Evolutionary conservation across 192 early-diverging fungal species (phyloP), one percentile per base, ranked within the genome.

Genomic region (Entophlyctis luteolus): DNA sequence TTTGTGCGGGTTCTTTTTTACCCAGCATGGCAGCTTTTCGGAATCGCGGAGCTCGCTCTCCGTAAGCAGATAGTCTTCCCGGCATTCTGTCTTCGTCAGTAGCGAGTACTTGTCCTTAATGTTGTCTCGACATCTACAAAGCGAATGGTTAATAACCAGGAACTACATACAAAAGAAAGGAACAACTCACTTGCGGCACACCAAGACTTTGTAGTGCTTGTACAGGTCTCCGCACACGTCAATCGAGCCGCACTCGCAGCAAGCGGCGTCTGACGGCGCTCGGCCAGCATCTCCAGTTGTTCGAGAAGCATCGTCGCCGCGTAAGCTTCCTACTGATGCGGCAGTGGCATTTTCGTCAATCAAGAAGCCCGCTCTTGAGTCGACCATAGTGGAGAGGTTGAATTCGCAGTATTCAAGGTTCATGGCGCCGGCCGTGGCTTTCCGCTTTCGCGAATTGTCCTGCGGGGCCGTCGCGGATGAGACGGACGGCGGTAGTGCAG

Each of bases 1-100:
- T 68, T 99, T 99, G 70, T 90, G 91, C 27, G 96, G 96, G 70
- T 99, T 99, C 33, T 94, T 89, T 62, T 90, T 88, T 29, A 88
- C 84, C 89, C 92, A 95, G 47, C 81, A 79, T 0, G 93, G 91
- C 32, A 99, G 80, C 45, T 86, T 70, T 22, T 86, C 84, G 2
- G 69, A 67, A 73, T 96, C 94, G 5, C 86, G 75, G 18, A 98
- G 77, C 78, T 98, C 95, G 79, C 91, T 86, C 65, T 99, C 96
- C 0, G 95, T 97, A 55, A 99, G 73, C 10, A 99, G 74, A 73
- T 99, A 99, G 67, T 99, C 96, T 76, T 72, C 22, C 71, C 65
- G 52, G 48, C 86, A 90, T 72, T 99, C 97, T 8, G 97, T 98
- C 73, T 99, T 99, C 36, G 95, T 99, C 45, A 98, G 73, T 38